A percentile compares a stretch with the other conserved stretches of the same genome.
Evolutionary conservation across 2,329 filamentous ascomycete genomes (phyloP).

Genomic region (Parasarocladium wereldwijsianum): DNA sequence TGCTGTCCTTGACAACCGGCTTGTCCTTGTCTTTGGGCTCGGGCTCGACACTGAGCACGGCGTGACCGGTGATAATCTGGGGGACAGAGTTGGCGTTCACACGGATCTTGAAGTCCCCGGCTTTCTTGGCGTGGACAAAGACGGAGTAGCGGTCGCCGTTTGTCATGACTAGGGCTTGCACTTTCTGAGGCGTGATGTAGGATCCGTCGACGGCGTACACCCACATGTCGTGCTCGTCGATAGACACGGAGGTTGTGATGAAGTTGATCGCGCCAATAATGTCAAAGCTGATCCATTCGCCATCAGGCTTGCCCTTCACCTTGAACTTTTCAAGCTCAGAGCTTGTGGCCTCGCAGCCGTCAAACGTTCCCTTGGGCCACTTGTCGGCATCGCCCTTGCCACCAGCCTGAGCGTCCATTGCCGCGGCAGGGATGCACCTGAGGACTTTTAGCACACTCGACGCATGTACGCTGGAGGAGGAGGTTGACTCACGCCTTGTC

Average conservation of each 20-base stretch:
- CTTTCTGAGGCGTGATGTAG: slow-evolving; percentile 36
- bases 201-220: slow-evolving; percentile 39
- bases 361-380: slow-evolving; percentile 27
- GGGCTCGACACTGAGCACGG: slow-evolving; percentile 25
- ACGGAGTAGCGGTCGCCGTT: slow-evolving; percentile 38
- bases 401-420: slow-evolving; percentile 19
- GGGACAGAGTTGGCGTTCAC: slow-evolving; percentile 30
- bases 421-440: slow-evolving; percentile 23
- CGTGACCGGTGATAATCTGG: slow-evolving; percentile 40
- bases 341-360: slow-evolving; percentile 30
- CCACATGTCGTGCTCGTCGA: slow-evolving; percentile 38
- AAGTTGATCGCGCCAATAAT: slow-evolving; percentile 37
- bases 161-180: slow-evolving; percentile 29
- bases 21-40: slow-evolving; percentile 4
- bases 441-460: background rate
- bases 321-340: slow-evolving; percentile 27
- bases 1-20: slow-evolving; percentile 2
- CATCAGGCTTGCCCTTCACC: slow-evolving; percentile 11
- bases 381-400: slow-evolving; percentile 13
- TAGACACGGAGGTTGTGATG: slow-evolving; percentile 26
- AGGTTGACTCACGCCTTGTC: slow-evolving; percentile 21
- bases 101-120: slow-evolving; percentile 39
- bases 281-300: slow-evolving; percentile 38
- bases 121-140: slow-evolving; percentile 28
- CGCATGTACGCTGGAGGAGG: accelerated